phyloP scores from a whole-genome alignment of 805 yeast genomes.

The Yamadazyma sp. region DNA sequence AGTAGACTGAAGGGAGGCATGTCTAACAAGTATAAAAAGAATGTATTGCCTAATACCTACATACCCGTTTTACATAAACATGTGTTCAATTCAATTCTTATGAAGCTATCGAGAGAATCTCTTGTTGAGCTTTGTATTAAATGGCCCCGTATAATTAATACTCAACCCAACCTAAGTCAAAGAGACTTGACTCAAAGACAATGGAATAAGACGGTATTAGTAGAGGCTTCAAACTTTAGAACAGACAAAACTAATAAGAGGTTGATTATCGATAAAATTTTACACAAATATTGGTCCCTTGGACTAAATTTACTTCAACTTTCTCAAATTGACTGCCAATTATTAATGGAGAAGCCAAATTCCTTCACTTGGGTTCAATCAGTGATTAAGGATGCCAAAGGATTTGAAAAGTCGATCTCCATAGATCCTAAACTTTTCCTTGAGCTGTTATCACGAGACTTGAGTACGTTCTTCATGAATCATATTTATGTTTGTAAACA shows the following conservation, averaged over 20 bases:
- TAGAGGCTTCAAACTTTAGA: conserved; percentile 14
- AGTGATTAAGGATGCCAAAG: conserved; percentile 38
- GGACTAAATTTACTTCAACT: conserved; percentile 66
- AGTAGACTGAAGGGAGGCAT: not conserved
- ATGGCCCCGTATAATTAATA: conserved; percentile 36
- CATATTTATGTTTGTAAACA: conserved; percentile 68
- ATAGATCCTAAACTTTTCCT: conserved; percentile 54
- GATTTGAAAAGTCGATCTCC: conserved; percentile 31
- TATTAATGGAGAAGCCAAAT: conserved; percentile 58
- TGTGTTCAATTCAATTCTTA: conserved; percentile 22
- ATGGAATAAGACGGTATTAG: conserved; percentile 21
- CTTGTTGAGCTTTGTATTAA: conserved; percentile 29
- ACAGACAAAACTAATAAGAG: conserved; percentile 23
- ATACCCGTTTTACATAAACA: conserved; percentile 31
- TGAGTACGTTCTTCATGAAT: conserved; percentile 55
- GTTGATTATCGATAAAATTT: conserved; percentile 43
- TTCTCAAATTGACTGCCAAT: conserved; percentile 69
- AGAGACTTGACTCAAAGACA: conserved; percentile 20
- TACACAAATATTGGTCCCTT: conserved; percentile 50
- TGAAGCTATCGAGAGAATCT: conserved; percentile 32
- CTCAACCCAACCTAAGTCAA: conserved; percentile 25
- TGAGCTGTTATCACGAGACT: conserved; percentile 43
- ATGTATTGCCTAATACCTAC: conserved; percentile 41
- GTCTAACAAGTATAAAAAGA: conserved; percentile 7
- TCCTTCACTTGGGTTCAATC: conserved; percentile 49